Conservation (phyloP, 106 monocot species). For the Vanilla planifolia region DNA sequence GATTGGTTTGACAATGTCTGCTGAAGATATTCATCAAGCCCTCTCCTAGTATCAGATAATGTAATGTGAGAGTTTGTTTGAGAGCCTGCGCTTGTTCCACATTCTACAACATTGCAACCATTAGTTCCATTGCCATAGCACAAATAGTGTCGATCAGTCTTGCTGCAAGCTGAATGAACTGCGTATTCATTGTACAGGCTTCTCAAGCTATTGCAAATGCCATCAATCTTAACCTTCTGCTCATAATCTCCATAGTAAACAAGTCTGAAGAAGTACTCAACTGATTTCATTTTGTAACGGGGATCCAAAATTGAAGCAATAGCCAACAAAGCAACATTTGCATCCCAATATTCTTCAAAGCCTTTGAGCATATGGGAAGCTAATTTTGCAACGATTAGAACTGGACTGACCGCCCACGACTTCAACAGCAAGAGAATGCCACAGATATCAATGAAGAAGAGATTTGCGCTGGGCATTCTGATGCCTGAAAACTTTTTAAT, state of each 20-base stretch:
- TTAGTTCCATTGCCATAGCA: slow-evolving; percentile 32
- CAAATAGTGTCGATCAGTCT: slow-evolving; percentile 27
- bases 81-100: slow-evolving; percentile 18
- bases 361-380: slow-evolving; percentile 63
- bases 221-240: slow-evolving; percentile 43
- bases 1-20: slow-evolving; percentile 51
- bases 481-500: slow-evolving; percentile 47
- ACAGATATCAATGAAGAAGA: slow-evolving; percentile 74
- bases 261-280: slow-evolving; percentile 65
- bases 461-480: slow-evolving; percentile 56
- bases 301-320: slow-evolving; percentile 82
- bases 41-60: slow-evolving; percentile 50
- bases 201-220: slow-evolving; percentile 36
- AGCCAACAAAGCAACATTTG: slow-evolving; percentile 49
- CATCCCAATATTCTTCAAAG: slow-evolving; percentile 70
- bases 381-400: slow-evolving; percentile 36
- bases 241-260: slow-evolving; percentile 50
- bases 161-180: slow-evolving; percentile 30
- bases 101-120: slow-evolving; percentile 1
- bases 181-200: slow-evolving; percentile 68
- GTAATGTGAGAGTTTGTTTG: slow-evolving; percentile 46
- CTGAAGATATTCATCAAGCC: slow-evolving; percentile 75
- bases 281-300: slow-evolving; percentile 82
- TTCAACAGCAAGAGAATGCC: slow-evolving; percentile 57
- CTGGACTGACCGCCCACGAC: slow-evolving; percentile 37